Evolutionary conservation across 108 stramenopile species (phyloP).

Genomic region (Craspedostauros australis): DNA sequence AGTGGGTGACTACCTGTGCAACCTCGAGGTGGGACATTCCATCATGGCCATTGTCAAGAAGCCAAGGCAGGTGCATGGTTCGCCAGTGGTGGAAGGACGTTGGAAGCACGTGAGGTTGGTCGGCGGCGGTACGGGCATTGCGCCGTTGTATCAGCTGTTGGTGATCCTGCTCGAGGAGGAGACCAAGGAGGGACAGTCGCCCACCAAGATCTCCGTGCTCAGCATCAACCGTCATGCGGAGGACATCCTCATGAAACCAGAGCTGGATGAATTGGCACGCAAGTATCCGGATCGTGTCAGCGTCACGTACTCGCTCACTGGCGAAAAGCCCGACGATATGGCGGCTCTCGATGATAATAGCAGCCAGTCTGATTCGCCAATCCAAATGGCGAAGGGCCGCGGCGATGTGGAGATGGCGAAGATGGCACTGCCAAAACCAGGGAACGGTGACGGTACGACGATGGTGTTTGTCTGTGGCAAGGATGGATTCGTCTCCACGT

Average conservation of each 20-base stretch:
- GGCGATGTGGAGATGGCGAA: too few relatives aligned
- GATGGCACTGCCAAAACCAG: neutral
- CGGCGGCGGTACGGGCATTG: constrained; percentile 34
- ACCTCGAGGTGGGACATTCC: constrained; percentile 3
- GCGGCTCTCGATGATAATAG: too few relatives aligned
- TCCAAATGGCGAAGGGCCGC: too few relatives aligned
- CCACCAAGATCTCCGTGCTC: too few relatives aligned
- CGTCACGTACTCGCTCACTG: constrained; percentile 23
- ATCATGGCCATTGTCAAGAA: too few relatives aligned
- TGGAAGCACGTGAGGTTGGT: constrained; percentile 24
- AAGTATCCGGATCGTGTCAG: constrained; percentile 14
- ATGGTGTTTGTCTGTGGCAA: constrained; percentile 30
- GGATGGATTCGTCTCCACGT: constrained; percentile 20
- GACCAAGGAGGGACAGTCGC: too few relatives aligned
- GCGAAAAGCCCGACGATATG: neutral
- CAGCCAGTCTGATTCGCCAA: too few relatives aligned
- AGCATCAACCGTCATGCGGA: too few relatives aligned
- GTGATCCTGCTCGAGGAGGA: constrained; percentile 15
- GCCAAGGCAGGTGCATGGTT: constrained; percentile 14
- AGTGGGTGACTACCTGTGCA: constrained; percentile 21
- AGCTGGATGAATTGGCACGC: constrained; percentile 9
- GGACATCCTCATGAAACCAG: constrained; percentile 9
- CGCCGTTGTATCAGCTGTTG: constrained; percentile 24
- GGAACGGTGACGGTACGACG: constrained; percentile 1
- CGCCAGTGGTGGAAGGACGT: constrained; percentile 1